Evolutionary conservation across 805 yeast genomes (phyloP).

Genomic region (Wickerhamiella australiensis): DNA sequence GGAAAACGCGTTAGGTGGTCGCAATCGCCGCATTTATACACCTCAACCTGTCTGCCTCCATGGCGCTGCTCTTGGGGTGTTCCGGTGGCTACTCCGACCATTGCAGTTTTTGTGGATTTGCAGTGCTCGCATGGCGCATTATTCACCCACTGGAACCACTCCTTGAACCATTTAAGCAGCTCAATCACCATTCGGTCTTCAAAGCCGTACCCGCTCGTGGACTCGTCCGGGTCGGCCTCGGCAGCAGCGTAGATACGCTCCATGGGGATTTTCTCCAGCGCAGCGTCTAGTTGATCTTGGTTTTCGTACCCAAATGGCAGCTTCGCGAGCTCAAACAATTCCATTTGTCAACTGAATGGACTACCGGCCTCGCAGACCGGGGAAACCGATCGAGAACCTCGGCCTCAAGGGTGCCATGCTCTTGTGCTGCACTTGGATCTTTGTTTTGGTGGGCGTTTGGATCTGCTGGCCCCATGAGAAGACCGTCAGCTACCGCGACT

Average conservation of each 20-base stretch:
- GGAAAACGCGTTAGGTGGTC: slow-evolving; percentile 45
- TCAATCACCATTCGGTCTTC: slow-evolving; percentile 49
- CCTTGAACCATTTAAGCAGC: slow-evolving; percentile 55
- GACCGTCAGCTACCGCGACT: slow-evolving; percentile 13
- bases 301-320: slow-evolving; percentile 34
- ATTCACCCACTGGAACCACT: slow-evolving; percentile 77
- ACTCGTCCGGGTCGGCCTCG: slow-evolving; percentile 32
- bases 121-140: slow-evolving; percentile 51
- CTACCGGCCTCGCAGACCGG: slow-evolving; percentile 4
- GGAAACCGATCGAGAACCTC: neutral
- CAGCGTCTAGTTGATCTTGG: slow-evolving; percentile 38
- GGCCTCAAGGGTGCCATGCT: slow-evolving; percentile 12
- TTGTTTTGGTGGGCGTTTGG: slow-evolving; percentile 13
- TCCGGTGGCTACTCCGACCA: slow-evolving; percentile 35
- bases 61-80: slow-evolving; percentile 33
- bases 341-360: slow-evolving; percentile 8
- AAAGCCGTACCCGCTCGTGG: slow-evolving; percentile 30
- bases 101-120: slow-evolving; percentile 33
- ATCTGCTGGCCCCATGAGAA: slow-evolving; percentile 10
- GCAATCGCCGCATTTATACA: slow-evolving; percentile 51
- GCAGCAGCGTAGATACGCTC: slow-evolving; percentile 48
- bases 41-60: slow-evolving; percentile 52
- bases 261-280: slow-evolving; percentile 51
- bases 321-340: slow-evolving; percentile 10
- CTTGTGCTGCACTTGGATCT: slow-evolving; percentile 13